These are phyloP conservation scores for Nannochloropsis gaditana DNA, from an alignment of 108 stramenopile genomes.

Conservation along the genomic window DNA sequence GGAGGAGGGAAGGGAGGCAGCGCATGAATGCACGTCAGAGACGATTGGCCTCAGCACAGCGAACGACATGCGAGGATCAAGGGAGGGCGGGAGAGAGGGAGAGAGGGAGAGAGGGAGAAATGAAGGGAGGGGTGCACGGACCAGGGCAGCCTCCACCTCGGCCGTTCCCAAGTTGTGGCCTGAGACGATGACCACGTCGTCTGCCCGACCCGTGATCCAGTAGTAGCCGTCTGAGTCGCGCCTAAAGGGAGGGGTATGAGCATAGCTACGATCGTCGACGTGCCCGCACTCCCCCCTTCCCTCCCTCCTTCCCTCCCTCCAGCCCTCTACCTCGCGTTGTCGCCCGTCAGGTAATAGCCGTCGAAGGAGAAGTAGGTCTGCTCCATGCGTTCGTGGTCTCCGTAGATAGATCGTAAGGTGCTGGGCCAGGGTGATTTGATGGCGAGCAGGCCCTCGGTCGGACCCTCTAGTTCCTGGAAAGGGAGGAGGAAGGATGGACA, in stretches of 20 bases:
- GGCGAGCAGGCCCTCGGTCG: conserved; percentile 37
- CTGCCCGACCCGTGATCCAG: conserved; percentile 51
- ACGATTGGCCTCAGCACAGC: neutral
- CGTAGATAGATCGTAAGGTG: conserved; percentile 24
- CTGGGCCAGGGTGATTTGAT: conserved; percentile 35
- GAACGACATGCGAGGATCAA: neutral
- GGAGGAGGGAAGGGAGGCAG: neutral
- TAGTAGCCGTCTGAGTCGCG: conserved; percentile 43
- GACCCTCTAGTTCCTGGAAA: neutral
- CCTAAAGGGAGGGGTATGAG: neutral
- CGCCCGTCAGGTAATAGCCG: conserved; percentile 53
- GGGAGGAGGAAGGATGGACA: neutral
- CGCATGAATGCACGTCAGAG: neutral
- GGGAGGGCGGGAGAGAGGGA: neutral
- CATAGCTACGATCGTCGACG: neutral
- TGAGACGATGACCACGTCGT: conserved; percentile 47
- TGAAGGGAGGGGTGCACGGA: neutral
- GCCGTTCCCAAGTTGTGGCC: conserved; percentile 52
- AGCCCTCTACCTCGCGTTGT: conserved; percentile 19
- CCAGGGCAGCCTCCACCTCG: conserved; percentile 44
- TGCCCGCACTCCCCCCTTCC: neutral
- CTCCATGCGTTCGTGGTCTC: conserved; percentile 47
- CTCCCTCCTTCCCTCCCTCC: neutral
- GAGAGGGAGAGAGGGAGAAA: neutral
- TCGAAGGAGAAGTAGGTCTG: conserved; percentile 39